Evolutionary conservation across 768 basidiomycete genomes (phyloP), one percentile per base, ranked within the genome.

Genomic region (Dendrothele bispora): DNA sequence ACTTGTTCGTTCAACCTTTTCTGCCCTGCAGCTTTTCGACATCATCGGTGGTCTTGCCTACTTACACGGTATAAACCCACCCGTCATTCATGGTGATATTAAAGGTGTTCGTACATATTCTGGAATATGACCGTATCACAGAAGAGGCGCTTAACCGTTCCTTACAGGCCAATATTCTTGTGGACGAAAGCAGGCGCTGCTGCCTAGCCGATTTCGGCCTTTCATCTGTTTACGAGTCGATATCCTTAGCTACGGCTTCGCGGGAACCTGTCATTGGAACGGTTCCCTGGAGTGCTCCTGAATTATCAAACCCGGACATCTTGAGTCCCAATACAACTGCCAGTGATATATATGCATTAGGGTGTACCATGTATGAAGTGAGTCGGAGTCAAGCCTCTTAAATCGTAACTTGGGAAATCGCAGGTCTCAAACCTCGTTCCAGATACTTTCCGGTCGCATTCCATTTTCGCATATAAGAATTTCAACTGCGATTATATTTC

Each of bases 21-120:
- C 8, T 22, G 27, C 32, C 5, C 14, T 7, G 26, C 24, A 44
- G 32, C 17, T 44, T 30, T 20, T 48, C 18, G 51, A 53, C 21
- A 49, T 53, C 15, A 29, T 41, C 22, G 8, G 20, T 5, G 51
- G 51, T 30, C 39, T 50, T 3, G 22, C 42, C 14, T 49, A 53
- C 28, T 41, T 53, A 18, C 51, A 53, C 34, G n/a, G 28, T 18
- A 20, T 20, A 21, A 17, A 32, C n/a, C 39, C 39, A 41, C 39
- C 20, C 6, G 43, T 53, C 24, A 30, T 49, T 24, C 51, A 53
- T 29, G 48, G 51, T 7, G 51, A 53, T 39, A 22, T 53, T 6
- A 34, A 39, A 46, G 49, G 49, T n/a, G 49, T 51, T 29, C 29
- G 49, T 46, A n/a, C n/a, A n/a, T n/a, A n/a, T n/a, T n/a, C n/a